Conservation (phyloP, 2,329 filamentous ascomycete species). For the Trichoderma atrobrunneum region DNA sequence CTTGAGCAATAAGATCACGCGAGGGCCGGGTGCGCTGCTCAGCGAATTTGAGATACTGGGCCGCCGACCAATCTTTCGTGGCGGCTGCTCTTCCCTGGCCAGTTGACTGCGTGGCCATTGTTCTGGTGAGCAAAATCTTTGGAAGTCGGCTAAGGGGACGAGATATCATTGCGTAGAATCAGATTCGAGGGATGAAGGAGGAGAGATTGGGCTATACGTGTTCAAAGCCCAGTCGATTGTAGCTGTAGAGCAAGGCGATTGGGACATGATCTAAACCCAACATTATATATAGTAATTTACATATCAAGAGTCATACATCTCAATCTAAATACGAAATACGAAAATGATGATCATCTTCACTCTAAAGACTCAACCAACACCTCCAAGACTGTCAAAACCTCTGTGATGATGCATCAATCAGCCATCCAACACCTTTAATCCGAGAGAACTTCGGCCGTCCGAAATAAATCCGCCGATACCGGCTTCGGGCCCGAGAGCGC, state of each 20-base stretch:
- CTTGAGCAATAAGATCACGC: conserved; percentile 50
- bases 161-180: neutral
- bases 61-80: conserved; percentile 48
- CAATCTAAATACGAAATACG: neutral
- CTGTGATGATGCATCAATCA: neutral
- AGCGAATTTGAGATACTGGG: conserved; percentile 55
- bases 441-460: conserved; percentile 10
- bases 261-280: too few species aligned
- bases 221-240: neutral
- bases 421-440: neutral
- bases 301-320: neutral
- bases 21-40: conserved; percentile 52
- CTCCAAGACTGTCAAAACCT: neutral
- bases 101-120: conserved; percentile 10
- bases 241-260: neutral
- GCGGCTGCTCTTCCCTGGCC: neutral
- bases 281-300: neutral
- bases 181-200: neutral
- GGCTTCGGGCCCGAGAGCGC: conserved; percentile 9
- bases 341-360: neutral
- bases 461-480: neutral
- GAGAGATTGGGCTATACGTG: neutral
- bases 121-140: neutral
- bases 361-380: neutral
- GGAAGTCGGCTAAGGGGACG: neutral